phyloP scores from a whole-genome alignment of 2,329 filamentous ascomycete species.

The Tolypocladium tundrense region DNA sequence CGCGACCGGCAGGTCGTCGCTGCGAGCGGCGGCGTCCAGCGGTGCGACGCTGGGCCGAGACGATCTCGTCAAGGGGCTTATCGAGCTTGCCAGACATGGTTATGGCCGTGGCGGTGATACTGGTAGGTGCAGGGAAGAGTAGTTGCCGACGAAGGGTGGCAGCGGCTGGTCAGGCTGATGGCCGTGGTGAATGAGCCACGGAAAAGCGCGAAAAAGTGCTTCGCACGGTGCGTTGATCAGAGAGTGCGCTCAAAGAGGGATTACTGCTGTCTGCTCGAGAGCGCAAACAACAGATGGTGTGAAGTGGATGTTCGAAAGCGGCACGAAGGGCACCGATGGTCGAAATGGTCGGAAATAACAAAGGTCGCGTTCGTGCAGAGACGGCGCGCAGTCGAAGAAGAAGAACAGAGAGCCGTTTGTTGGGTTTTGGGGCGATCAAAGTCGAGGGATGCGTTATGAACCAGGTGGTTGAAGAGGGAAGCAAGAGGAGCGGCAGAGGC shows the following conservation, averaged over 20 bases:
- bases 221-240: neutral
- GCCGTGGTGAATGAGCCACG: neutral
- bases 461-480: neutral
- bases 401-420: neutral
- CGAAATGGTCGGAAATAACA: neutral
- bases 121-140: neutral
- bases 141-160: neutral
- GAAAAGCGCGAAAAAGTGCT: neutral
- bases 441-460: neutral
- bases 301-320: neutral
- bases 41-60: conserved; percentile 61
- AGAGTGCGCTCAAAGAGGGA: neutral
- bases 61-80: conserved; percentile 94
- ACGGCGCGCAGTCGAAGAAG: neutral
- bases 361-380: neutral
- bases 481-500: neutral
- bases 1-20: conserved; percentile 41
- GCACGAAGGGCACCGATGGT: neutral
- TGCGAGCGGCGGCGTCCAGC: conserved; percentile 41
- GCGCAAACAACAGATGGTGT: neutral
- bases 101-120: conserved; percentile 17
- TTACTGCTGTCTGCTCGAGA: neutral
- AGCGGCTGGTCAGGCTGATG: neutral
- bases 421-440: neutral
- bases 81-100: conserved; percentile 93